These are phyloP conservation scores for Astrothelium subdiscretum DNA, from an alignment of 495 filamentous ascomycete species.

Conservation along the genomic window DNA sequence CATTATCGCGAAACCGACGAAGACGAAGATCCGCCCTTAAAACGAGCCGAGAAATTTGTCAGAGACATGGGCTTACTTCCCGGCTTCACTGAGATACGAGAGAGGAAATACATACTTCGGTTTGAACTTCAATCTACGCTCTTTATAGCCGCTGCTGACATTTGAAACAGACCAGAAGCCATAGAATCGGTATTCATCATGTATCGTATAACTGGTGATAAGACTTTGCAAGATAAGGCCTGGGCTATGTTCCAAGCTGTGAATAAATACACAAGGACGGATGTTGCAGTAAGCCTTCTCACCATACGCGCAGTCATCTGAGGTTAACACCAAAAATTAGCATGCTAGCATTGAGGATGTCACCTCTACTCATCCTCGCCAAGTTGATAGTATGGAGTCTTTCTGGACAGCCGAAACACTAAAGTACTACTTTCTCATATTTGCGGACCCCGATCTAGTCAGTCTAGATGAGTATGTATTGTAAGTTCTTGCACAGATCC, in stretches of 20 bases:
- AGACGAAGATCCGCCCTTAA: not conserved
- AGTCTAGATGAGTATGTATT: slow-evolving; percentile 79
- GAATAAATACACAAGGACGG: slow-evolving; percentile 32
- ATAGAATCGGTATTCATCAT: slow-evolving; percentile 51
- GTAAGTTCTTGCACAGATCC: slow-evolving; percentile 26
- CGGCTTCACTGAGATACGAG: slow-evolving; percentile 4
- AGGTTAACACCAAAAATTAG: not conserved
- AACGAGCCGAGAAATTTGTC: not conserved
- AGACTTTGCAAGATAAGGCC: slow-evolving; percentile 43
- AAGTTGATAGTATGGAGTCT: slow-evolving; percentile 36
- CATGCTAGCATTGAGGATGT: slow-evolving; percentile 37
- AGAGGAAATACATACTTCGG: slow-evolving; percentile 5
- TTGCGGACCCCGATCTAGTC: slow-evolving; percentile 57
- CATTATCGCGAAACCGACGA: not conserved
- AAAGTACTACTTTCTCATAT: slow-evolving; percentile 73
- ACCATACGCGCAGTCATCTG: not conserved
- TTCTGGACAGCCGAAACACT: slow-evolving; percentile 69
- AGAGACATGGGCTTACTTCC: not conserved
- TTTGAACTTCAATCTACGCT: not conserved
- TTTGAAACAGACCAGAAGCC: slow-evolving; percentile 40
- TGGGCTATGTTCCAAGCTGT: slow-evolving; percentile 49
- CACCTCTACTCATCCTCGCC: slow-evolving; percentile 11
- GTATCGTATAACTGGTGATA: slow-evolving; percentile 47
- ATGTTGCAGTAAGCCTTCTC: slow-evolving; percentile 22
- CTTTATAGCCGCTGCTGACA: not conserved